Conservation (phyloP, 1,284 basidiomycete species). For the Calocybe gambosa region DNA sequence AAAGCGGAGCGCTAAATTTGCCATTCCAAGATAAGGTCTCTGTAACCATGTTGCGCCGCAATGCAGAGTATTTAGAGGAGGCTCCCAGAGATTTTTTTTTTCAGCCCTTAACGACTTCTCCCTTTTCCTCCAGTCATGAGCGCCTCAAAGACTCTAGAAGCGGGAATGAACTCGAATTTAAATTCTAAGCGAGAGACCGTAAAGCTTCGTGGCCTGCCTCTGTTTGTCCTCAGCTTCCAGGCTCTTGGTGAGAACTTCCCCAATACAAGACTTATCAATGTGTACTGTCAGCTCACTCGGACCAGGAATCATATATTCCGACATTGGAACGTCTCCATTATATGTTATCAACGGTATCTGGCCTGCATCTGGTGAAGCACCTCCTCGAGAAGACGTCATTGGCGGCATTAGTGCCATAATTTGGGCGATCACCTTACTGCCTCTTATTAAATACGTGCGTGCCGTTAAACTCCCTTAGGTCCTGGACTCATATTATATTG, state of each 20-base stretch:
- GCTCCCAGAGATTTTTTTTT: background rate
- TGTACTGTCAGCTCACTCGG: background rate
- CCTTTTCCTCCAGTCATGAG: slow-evolving; percentile 14
- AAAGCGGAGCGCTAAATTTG: slow-evolving; percentile 20
- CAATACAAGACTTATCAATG: background rate
- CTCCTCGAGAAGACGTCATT: slow-evolving; percentile 53
- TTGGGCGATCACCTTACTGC: slow-evolving; percentile 59
- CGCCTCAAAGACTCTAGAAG: slow-evolving; percentile 19
- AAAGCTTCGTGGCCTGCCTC: slow-evolving; percentile 7
- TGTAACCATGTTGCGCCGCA: background rate
- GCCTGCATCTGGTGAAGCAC: slow-evolving; percentile 38
- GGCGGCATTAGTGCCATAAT: slow-evolving; percentile 57
- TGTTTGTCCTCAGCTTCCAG: slow-evolving; percentile 18
- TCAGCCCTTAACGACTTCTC: background rate
- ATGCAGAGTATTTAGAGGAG: background rate
- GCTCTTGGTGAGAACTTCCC: slow-evolving; percentile 25
- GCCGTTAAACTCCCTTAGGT: background rate
- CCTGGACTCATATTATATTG: background rate
- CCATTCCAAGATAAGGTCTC: slow-evolving; percentile 22
- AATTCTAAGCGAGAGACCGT: slow-evolving; percentile 6
- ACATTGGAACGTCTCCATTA: slow-evolving; percentile 58
- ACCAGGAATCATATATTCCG: slow-evolving; percentile 61
- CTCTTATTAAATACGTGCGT: slow-evolving; percentile 60
- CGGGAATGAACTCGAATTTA: slow-evolving; percentile 12
- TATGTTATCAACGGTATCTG: slow-evolving; percentile 64